Base-by-base conservation (phyloP, 2,329 filamentous ascomycete species). In the Fusarium pininemorale region DNA sequence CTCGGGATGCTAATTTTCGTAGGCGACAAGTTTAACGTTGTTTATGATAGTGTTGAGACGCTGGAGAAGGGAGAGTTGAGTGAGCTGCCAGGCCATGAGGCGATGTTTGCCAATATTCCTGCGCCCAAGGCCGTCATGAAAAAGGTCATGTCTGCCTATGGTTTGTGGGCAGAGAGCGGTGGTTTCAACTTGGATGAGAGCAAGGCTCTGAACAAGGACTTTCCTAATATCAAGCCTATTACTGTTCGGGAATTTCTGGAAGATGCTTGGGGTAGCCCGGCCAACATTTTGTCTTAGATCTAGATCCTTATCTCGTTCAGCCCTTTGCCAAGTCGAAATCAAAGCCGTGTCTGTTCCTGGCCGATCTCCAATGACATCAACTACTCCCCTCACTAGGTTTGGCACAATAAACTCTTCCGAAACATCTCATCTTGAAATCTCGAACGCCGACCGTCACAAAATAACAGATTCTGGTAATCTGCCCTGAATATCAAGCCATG, bases 401-500 rank as follows among this genome's bases (percentile, higher is more conserved):
- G 35, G 26, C 35, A 39, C n/a, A 39, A 35, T 37, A 26, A 48
- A n/a, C 37, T 61, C 55, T 26, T 28, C 18, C 32, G 32, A 54
- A 54, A 44, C n/a, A 38, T 39, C 24, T 24, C 30, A 38, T 39
- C 28, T 15, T 22, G 1, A 16, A 0, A 28, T 35, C 39, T 32
- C 65, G 53, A 44, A 56, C 65, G 57, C 55, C 42, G 15, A 14
- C 30, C 39, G 39, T 35, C 39, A 5, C 30, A 26, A 20, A 11
- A 22, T 22, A 9, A n/a, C 45, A 50, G 8, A n/a, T 42, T 70
- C n/a, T 20, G 59, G 59, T n/a, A 70, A 66, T 30, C 5, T 28
- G 59, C 66, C 67, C 67, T 70, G 66, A 70, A 22, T 70, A 70
- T 70, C 67, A 70, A 62, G 6, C 41, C 28, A 54, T 26, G 32